Percentiles rank a stretch among this genome's conserved stretches.
phyloP scores from a whole-genome alignment of 805 yeast species.

The Pichia phayaonensis region DNA sequence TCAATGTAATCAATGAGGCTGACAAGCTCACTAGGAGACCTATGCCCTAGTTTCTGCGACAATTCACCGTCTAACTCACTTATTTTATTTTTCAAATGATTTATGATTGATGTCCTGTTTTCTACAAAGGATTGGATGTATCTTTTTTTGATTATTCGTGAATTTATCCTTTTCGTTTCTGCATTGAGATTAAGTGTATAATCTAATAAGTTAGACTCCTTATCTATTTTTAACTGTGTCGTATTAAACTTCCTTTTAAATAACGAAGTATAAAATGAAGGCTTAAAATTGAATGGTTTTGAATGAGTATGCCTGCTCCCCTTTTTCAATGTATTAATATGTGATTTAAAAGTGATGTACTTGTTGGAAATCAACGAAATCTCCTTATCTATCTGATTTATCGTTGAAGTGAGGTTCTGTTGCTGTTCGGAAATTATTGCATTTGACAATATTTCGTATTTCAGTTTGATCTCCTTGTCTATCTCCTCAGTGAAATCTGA shows the following conservation, averaged over 20 bases:
- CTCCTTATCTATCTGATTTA: constrained; percentile 2
- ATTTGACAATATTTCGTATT: constrained; percentile 1
- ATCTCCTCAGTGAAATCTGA: constrained; percentile 1
- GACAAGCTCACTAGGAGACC: neutral
- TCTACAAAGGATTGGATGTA: neutral
- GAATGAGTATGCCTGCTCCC: neutral
- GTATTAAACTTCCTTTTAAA: neutral
- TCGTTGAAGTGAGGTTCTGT: neutral
- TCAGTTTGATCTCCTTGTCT: constrained; percentile 1
- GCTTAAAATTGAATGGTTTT: neutral
- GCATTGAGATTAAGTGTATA: neutral
- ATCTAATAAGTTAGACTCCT: neutral
- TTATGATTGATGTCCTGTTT: constrained; percentile 4
- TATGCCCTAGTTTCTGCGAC: neutral
- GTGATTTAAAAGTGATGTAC: neutral
- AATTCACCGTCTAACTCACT: constrained; percentile 2
- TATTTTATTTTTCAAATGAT: neutral
- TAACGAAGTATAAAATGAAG: neutral
- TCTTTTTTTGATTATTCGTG: neutral
- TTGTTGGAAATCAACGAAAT: neutral
- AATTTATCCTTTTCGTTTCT: neutral
- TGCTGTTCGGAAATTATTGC: neutral
- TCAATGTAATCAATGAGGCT: neutral
- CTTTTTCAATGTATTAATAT: neutral
- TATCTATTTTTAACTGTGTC: neutral